Base-by-base conservation (phyloP, 2,329 filamentous ascomycete species). In the Lecanicillium sp. region DNA sequence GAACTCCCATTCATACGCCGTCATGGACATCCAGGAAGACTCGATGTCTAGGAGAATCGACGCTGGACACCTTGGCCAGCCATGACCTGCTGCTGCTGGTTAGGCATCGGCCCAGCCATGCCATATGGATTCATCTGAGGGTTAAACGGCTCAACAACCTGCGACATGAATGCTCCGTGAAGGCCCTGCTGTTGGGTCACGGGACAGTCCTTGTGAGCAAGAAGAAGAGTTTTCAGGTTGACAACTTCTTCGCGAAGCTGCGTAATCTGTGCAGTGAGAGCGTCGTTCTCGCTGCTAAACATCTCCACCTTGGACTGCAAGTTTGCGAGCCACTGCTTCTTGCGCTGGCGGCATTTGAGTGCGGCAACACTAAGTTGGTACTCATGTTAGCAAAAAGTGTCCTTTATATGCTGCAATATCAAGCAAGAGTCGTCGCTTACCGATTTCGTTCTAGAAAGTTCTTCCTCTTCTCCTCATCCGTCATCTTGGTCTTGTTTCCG, bases 321-420 rank as follows among this genome's bases (percentile, higher is more conserved):
- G 50, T 95, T 96, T 22, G 85, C 85, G 42, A 96, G 75, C 92
- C 92, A 98, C 58, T 96, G 92, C 73, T 98, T 98, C 73, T 98
- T 98, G 15, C 92, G 79, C 61, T 98, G 92, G 44, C 92, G 83
- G 62, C 92, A 98, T 58, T 98, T 98, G 43, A 98, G 71, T 3
- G 92, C 92, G 45, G 92, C 92, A 48, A 98, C 88, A 57, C 92
- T 95, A 48, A 16, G 17, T 33, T 22, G 22, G 11, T 25, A 25
- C 11, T n/a, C n/a, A 11, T 17, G 43, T 59, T 52, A 60, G 49
- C 15, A 42, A 32, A 16, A 40, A 13, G 7, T 19, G 27, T 12
- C 44, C 45, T 22, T 29, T 35, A 15, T 17, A 19, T 35, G 17
- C 6, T n/a, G 12, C 9, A 19, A 7, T 34, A 31, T 38, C 19